Evolutionary conservation across 495 filamentous ascomycete genomes (phyloP), one percentile per base, ranked within the genome.

Genomic region (Aspergillus carlsbadensis): DNA sequence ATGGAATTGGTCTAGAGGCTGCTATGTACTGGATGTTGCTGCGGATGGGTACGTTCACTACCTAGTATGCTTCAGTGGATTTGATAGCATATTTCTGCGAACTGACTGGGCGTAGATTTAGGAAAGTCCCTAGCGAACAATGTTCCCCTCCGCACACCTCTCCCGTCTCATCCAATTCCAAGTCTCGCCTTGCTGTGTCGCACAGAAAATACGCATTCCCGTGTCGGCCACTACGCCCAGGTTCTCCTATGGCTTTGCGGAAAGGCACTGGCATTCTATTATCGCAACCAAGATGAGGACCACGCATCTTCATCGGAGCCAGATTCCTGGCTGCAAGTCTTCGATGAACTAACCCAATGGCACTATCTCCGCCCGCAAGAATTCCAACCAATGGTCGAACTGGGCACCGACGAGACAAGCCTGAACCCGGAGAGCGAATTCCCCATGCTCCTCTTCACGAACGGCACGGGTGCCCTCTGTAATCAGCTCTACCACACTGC

Each of bases 401-500:
- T 70, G 22, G 54, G 63, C 3, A 39, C 42, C 15, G 58, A 60
- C 10, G 54, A 64, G 18, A 53, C 58, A 7, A 21, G 48, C 5
- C 43, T 62, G 15, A 66, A 58, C 1, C 42, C 57, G 31, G 59
- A 46, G 6, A 48, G 63, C 40, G 57, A 56, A 36, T 77, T 78
- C 54, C 73, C 74, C 0, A 52, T 71, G 17, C 53, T 78, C 34
- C 50, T 77, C 8, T 78, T 74, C 46, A 65, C 72, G 2, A 73
- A 69, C 52, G 73, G 69, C 22, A 67, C 73, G 5, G 73, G 69
- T 1, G 55, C 70, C 11, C 73, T 73, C n/a, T 64, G 67, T 22
- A 76, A 73, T 51, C 69, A 69, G 56, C 48, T 78, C 1, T 77
- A 77, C 46, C 74, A 77, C 52, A 75, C 73, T 3, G 73, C 73